A percentile compares a stretch with the other conserved stretches of the same genome.
phyloP scores from a whole-genome alignment of 139 green algal genomes.

The Picochlorum sp. region DNA sequence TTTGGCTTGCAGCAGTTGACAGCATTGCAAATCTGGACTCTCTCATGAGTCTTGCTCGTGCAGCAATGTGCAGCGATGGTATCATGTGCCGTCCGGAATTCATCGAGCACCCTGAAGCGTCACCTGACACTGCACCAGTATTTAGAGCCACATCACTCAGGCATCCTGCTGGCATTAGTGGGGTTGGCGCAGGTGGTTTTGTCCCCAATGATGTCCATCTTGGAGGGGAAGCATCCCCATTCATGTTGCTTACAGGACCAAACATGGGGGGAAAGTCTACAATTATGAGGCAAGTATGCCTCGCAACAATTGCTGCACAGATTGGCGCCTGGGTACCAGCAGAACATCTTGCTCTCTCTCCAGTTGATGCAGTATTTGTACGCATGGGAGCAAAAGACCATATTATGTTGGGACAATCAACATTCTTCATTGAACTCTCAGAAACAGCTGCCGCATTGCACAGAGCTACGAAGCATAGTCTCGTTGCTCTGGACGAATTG shows the following conservation, averaged over 20 bases:
- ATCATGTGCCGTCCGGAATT: constrained; percentile 56
- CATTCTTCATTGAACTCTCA: constrained; percentile 92
- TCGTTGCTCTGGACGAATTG: constrained; percentile 95
- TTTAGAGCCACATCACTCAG: constrained; percentile 53
- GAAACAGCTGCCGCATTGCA: constrained; percentile 86
- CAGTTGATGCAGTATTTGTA: constrained; percentile 87
- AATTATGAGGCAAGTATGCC: constrained; percentile 84
- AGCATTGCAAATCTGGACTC: constrained; percentile 73
- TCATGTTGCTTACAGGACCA: constrained; percentile 80
- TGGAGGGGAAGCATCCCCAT: constrained; percentile 40
- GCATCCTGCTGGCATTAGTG: constrained; percentile 65
- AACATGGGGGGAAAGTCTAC: constrained; percentile 99
- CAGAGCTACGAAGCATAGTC: constrained; percentile 33
- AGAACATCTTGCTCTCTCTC: constrained; percentile 55
- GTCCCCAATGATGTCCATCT: constrained; percentile 92
- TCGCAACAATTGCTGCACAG: constrained; percentile 79
- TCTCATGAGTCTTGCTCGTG: constrained; percentile 72
- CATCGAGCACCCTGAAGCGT: constrained; percentile 12
- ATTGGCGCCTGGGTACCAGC: constrained; percentile 86
- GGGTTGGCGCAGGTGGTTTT: constrained; percentile 52
- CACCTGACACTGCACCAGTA: constrained; percentile 20
- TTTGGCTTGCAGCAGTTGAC: constrained; percentile 68
- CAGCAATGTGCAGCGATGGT: constrained; percentile 30
- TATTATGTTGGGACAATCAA: constrained; percentile 89
- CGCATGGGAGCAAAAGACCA: constrained; percentile 89